phyloP scores from a whole-genome alignment of 2,329 filamentous ascomycete species.

The Dactylonectria estremocensis region DNA sequence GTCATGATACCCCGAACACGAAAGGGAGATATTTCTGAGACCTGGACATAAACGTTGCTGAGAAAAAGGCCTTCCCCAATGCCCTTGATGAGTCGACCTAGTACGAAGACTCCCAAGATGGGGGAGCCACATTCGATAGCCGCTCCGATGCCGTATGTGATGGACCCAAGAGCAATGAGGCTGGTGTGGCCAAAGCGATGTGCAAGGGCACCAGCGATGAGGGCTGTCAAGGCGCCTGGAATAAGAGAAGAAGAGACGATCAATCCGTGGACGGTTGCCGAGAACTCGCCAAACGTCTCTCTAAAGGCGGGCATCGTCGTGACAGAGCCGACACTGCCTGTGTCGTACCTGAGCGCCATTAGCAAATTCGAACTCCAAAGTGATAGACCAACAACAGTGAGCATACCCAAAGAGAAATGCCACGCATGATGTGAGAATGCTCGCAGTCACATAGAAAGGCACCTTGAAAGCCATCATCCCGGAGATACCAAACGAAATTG shows the following conservation, averaged over 20 bases:
- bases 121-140: slow-evolving; percentile 57
- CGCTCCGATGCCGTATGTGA: slow-evolving; percentile 68
- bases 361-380: neutral
- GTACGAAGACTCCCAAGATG: slow-evolving; percentile 66
- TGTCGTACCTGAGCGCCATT: slow-evolving; percentile 47
- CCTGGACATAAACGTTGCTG: slow-evolving; percentile 66
- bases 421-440: slow-evolving; percentile 50
- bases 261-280: slow-evolving; percentile 70
- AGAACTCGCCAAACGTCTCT: slow-evolving; percentile 65
- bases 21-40: slow-evolving; percentile 72
- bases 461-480: slow-evolving; percentile 29
- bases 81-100: slow-evolving; percentile 69
- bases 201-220: slow-evolving; percentile 70
- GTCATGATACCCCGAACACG: slow-evolving; percentile 66
- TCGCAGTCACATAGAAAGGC: slow-evolving; percentile 50
- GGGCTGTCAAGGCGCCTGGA: slow-evolving; percentile 71
- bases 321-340: slow-evolving; percentile 72
- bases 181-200: slow-evolving; percentile 68
- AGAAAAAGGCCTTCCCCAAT: slow-evolving; percentile 72
- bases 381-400: neutral
- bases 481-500: neutral
- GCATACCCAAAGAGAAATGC: slow-evolving; percentile 53
- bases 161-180: slow-evolving; percentile 66
- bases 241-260: slow-evolving; percentile 74
- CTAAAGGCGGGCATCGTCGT: slow-evolving; percentile 71